Evolutionary conservation across 495 filamentous ascomycete species (phyloP).

Genomic region (Tuber melanosporum): DNA sequence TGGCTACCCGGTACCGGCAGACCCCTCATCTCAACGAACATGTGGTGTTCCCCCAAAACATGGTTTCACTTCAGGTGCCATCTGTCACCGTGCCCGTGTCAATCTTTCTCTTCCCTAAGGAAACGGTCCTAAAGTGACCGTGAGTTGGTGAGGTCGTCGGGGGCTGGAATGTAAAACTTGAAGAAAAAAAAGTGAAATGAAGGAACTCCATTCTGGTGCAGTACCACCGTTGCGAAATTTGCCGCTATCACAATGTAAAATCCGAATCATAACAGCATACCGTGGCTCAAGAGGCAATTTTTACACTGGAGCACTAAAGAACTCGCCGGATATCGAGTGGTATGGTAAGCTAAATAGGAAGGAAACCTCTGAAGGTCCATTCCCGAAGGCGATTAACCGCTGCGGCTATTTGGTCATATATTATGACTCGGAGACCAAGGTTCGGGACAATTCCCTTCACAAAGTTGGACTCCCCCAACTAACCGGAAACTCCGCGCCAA

Average conservation of each 20-base stretch:
- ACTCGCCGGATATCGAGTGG: neutral
- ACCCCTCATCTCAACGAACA: too few relatives aligned
- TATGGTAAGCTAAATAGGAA: neutral
- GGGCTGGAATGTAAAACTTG: neutral
- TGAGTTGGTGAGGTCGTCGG: neutral
- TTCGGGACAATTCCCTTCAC: neutral
- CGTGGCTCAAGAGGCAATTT: neutral
- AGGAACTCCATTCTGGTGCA: too few relatives aligned
- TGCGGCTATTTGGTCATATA: accelerated
- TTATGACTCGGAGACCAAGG: neutral
- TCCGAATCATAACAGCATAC: neutral
- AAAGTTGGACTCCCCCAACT: neutral
- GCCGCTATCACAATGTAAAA: neutral
- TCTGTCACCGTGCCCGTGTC: neutral
- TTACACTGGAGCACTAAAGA: neutral
- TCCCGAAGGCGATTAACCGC: neutral
- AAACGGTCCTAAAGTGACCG: neutral
- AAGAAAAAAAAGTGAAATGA: neutral
- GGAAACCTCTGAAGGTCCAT: neutral
- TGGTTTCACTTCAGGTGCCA: neutral
- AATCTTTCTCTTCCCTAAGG: neutral
- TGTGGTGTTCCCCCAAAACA: too few relatives aligned
- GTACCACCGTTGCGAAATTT: neutral
- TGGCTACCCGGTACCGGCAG: too few relatives aligned
- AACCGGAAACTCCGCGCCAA: neutral